These are phyloP conservation scores for Boechera retrofracta DNA, from an alignment of 345 rosid species.

Conservation along the genomic window DNA sequence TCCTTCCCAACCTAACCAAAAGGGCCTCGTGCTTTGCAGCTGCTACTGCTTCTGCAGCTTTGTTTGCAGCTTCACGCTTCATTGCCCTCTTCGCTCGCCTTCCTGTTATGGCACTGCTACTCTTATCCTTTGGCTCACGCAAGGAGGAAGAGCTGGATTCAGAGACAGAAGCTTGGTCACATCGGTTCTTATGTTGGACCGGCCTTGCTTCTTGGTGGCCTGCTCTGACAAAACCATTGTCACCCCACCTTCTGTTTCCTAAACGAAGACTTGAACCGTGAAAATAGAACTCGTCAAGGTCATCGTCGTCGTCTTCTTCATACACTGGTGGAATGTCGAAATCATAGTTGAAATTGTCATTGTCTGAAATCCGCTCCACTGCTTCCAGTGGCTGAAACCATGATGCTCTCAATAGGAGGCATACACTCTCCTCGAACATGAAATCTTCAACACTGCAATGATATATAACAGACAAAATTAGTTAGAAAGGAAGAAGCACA, in stretches of 20 bases:
- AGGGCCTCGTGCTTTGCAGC: conserved; percentile 48
- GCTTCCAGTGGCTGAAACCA: conserved; percentile 74
- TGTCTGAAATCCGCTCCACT: conserved; percentile 54
- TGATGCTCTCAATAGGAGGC: conserved; percentile 84
- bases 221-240: conserved; percentile 83
- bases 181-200: conserved; percentile 43
- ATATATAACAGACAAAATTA: background rate
- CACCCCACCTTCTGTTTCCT: conserved; percentile 95
- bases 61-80: conserved; percentile 93
- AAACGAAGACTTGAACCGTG: conserved; percentile 59
- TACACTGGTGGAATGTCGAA: conserved; percentile 51
- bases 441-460: conserved; percentile 71
- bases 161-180: conserved; percentile 54
- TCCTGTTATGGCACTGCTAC: conserved; percentile 55
- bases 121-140: conserved; percentile 63
- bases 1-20: conserved; percentile 48
- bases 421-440: conserved; percentile 94
- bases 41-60: conserved; percentile 67
- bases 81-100: conserved; percentile 89
- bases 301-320: conserved; percentile 57
- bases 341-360: conserved; percentile 53
- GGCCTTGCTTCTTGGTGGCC: conserved; percentile 94
- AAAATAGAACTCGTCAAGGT: conserved; percentile 69
- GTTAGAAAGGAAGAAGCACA: background rate
- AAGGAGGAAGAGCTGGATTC: conserved; percentile 53